Evolutionary conservation across 2,329 filamentous ascomycete species (phyloP).

Genomic region (Chrysoporthe austroafricana): DNA sequence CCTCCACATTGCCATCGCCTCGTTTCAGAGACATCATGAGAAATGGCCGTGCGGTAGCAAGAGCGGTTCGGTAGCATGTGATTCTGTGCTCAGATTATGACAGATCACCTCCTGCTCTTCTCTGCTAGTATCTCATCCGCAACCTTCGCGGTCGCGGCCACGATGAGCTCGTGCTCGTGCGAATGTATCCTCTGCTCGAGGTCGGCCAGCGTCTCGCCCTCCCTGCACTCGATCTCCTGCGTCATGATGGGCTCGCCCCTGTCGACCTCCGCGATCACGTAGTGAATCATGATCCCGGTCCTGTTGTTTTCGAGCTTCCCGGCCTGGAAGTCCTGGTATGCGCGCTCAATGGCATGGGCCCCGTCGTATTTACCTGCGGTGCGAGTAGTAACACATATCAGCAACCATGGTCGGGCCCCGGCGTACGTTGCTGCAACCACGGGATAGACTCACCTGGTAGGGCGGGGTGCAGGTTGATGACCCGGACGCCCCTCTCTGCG

Average conservation of each 20-base stretch:
- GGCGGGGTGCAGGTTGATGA: conserved; percentile 84
- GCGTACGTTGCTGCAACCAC: not conserved
- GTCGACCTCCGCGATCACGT: conserved; percentile 81
- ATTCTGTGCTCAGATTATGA: not conserved
- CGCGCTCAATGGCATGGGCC: conserved; percentile 75
- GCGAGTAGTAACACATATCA: not conserved
- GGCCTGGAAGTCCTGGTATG: conserved; percentile 71
- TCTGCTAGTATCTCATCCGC: conserved; percentile 43
- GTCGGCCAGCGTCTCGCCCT: conserved; percentile 65
- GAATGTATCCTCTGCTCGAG: conserved; percentile 75
- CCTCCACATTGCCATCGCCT: not conserved
- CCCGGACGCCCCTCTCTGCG: conserved; percentile 61
- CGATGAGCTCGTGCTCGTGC: conserved; percentile 77
- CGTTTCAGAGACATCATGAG: not conserved
- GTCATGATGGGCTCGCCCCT: conserved; percentile 74
- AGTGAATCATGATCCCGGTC: conserved; percentile 89
- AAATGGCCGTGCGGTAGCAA: not conserved
- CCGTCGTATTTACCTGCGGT: conserved; percentile 73
- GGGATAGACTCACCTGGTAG: conserved; percentile 57
- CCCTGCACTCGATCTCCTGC: conserved; percentile 67
- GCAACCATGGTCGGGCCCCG: not conserved
- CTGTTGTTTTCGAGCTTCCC: conserved; percentile 66
- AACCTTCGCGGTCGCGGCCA: conserved; percentile 68
- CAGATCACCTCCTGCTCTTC: conserved; percentile 16
- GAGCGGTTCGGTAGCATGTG: not conserved